phyloP scores from a whole-genome alignment of 495 filamentous ascomycete genomes.

The Venustampulla echinocandica region DNA sequence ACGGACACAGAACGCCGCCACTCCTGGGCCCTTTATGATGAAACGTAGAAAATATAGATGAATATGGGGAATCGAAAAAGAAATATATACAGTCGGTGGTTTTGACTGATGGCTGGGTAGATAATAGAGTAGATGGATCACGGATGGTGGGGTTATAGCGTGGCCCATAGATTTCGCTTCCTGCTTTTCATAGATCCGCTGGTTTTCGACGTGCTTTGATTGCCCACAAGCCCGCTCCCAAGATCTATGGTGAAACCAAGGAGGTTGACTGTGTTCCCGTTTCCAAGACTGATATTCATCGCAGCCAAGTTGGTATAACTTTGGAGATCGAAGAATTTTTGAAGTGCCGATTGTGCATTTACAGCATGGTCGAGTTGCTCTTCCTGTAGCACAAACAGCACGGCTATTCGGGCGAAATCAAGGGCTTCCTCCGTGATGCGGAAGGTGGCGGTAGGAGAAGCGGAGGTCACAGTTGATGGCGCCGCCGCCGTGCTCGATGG shows the following conservation, averaged over 20 bases:
- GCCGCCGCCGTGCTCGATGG: conserved; percentile 19
- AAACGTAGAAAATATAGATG: conserved; percentile 2
- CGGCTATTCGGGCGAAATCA: conserved; percentile 58
- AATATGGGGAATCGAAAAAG: not conserved
- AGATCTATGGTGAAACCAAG: conserved; percentile 33
- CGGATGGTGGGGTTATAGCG: not conserved
- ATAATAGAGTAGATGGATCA: too few relatives aligned
- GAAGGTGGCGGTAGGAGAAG: conserved; percentile 25
- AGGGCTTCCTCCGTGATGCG: conserved; percentile 39
- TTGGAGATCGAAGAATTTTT: conserved; percentile 25
- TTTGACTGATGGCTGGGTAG: too few relatives aligned
- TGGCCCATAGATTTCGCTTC: not conserved
- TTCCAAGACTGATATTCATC: conserved; percentile 25
- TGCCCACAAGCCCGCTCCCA: conserved; percentile 17
- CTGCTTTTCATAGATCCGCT: not conserved
- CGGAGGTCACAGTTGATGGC: conserved; percentile 3
- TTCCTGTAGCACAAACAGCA: conserved; percentile 55
- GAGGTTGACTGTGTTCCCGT: conserved; percentile 39
- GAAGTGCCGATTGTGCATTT: conserved; percentile 46
- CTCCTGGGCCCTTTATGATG: not conserved
- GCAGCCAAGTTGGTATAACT: conserved; percentile 36
- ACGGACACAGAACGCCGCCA: not conserved
- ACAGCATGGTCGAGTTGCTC: conserved; percentile 42
- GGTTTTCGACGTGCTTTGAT: not conserved
- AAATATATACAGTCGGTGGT: not conserved